These are phyloP conservation scores for Henckelia pumila DNA, from an alignment of 257 asterid genomes.

Conservation along the genomic window DNA sequence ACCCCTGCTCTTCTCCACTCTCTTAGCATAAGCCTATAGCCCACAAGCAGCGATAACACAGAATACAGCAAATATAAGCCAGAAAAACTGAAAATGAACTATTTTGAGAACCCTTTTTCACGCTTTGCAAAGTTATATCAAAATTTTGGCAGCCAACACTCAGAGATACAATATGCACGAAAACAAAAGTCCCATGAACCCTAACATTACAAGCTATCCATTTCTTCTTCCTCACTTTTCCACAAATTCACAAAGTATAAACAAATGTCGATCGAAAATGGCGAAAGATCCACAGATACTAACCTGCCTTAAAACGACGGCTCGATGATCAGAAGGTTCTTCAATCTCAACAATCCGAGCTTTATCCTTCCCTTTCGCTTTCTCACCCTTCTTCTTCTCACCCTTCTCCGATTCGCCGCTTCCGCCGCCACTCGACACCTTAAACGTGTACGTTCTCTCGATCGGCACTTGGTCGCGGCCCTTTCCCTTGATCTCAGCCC, in stretches of 20 bases:
- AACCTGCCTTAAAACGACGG: slow-evolving; percentile 75
- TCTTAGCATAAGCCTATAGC: slow-evolving; percentile 69
- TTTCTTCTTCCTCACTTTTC: background rate
- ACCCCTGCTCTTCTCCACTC: slow-evolving; percentile 65
- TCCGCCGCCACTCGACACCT: slow-evolving; percentile 42
- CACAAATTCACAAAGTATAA: background rate
- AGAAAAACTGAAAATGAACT: background rate
- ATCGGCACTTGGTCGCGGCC: slow-evolving; percentile 38
- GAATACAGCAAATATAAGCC: background rate
- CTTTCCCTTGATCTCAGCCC: slow-evolving; percentile 74
- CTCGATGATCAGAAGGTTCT: slow-evolving; percentile 57
- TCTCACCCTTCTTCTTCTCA: slow-evolving; percentile 35
- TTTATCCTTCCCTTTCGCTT: slow-evolving; percentile 38
- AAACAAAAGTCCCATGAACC: background rate
- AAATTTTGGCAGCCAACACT: background rate
- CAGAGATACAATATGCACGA: background rate
- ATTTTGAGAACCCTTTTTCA: background rate
- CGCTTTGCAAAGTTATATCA: background rate
- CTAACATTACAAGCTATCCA: no score
- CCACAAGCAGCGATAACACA: background rate
- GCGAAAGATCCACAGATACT: background rate
- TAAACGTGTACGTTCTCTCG: slow-evolving; percentile 55
- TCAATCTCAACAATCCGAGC: slow-evolving; percentile 67
- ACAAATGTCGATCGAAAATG: background rate
- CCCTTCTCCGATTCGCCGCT: slow-evolving; percentile 22